Conservation (phyloP, 345 rosid genomes). For the Eucalyptus marginata region DNA sequence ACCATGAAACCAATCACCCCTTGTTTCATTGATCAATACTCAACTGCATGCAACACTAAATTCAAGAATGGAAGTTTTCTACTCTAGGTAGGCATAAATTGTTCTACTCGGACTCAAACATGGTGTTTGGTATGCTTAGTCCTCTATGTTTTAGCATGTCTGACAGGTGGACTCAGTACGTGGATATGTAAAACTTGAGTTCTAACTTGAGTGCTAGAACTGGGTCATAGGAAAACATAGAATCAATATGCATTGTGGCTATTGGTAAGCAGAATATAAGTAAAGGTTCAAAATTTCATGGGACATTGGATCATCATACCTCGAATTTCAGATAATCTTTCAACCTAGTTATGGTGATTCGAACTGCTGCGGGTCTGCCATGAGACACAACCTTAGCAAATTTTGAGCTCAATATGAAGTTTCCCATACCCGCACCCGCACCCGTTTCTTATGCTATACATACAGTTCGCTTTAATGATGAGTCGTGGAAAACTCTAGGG, state of each 20-base stretch:
- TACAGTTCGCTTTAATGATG: background rate
- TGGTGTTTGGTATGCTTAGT: background rate
- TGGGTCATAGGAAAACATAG: background rate
- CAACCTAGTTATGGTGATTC: background rate
- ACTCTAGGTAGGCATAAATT: background rate
- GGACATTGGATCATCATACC: background rate
- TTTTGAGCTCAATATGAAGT: background rate
- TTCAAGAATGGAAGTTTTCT: background rate
- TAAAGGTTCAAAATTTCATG: background rate
- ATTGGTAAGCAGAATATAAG: background rate
- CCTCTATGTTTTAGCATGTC: background rate
- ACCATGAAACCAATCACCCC: no score
- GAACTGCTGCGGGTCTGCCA: background rate
- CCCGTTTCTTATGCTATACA: background rate
- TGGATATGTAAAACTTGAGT: background rate
- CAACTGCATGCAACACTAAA: background rate
- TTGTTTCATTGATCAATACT: no score
- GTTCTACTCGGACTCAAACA: background rate
- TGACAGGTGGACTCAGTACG: background rate
- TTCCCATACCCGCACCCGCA: background rate
- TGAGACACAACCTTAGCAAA: background rate
- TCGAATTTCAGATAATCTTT: background rate
- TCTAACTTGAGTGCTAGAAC: background rate
- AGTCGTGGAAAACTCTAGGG: background rate
- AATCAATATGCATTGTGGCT: background rate